phyloP scores from a whole-genome alignment of 2,329 filamentous ascomycete genomes.

The Penicillium thymicola region DNA sequence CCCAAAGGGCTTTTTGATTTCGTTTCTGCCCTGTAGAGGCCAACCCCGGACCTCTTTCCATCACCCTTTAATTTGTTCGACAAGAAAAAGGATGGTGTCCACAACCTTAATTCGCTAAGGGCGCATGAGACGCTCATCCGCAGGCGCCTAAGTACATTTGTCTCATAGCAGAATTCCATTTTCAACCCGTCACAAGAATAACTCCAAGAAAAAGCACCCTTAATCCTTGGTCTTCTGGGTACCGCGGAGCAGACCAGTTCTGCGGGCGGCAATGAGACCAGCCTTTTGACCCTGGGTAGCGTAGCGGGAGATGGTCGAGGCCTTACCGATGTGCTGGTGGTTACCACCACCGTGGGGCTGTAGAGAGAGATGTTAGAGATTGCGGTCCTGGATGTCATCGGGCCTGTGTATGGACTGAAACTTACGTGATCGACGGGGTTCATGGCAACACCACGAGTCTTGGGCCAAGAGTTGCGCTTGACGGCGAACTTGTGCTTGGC shows the following conservation, averaged over 20 bases:
- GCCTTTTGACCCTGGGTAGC: conserved; percentile 99
- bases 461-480: conserved; percentile 99
- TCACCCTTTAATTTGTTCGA: conserved; percentile 30
- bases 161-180: conserved; percentile 42
- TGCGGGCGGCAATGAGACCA: conserved; percentile 98
- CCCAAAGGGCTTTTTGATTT: conserved; percentile 24
- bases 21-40: conserved; percentile 27
- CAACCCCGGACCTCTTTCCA: conserved; percentile 25
- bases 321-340: conserved; percentile 99
- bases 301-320: conserved; percentile 98
- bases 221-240: conserved; percentile 99
- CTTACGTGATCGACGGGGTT: conserved; percentile 96
- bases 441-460: conserved; percentile 99
- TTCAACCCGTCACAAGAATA: conserved; percentile 49
- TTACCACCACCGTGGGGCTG: conserved; percentile 96
- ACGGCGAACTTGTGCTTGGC: conserved; percentile 99
- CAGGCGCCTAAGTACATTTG: conserved; percentile 43
- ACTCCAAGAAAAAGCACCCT: conserved; percentile 59
- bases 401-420: conserved; percentile 1
- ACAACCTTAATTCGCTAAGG: conserved; percentile 42
- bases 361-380: conserved; percentile 25
- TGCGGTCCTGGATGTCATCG: neutral
- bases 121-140: conserved; percentile 37
- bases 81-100: conserved; percentile 35
- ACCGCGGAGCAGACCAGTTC: conserved; percentile 99